Evolutionary conservation across 2,329 filamentous ascomycete species (phyloP).

Genomic region (Zalaria sp.): DNA sequence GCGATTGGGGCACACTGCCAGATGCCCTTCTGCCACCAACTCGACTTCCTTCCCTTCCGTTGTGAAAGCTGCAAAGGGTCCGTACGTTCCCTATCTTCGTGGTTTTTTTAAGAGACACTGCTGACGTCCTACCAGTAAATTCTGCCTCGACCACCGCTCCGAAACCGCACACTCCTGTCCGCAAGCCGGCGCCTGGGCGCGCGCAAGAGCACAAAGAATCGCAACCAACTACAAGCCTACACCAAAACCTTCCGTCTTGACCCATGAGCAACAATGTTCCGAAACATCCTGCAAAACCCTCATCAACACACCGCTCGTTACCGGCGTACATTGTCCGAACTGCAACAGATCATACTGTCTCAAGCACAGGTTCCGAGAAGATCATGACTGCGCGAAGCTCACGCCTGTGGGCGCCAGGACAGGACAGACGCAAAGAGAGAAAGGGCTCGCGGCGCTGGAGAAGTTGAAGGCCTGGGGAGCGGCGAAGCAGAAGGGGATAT

Average conservation of each 20-base stretch:
- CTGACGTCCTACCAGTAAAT: slow-evolving; percentile 25
- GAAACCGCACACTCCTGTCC: slow-evolving; percentile 65
- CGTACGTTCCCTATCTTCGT: slow-evolving; percentile 4
- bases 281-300: slow-evolving; percentile 52
- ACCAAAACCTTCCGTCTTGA: slow-evolving; percentile 41
- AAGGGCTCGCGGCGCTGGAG: slow-evolving; percentile 59
- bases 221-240: slow-evolving; percentile 17
- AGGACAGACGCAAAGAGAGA: slow-evolving; percentile 40
- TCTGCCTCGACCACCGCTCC: slow-evolving; percentile 85
- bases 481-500: slow-evolving; percentile 36
- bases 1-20: slow-evolving; percentile 86
- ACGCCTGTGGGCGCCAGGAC: slow-evolving; percentile 41
- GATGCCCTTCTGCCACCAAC: slow-evolving; percentile 78
- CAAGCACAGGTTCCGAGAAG: slow-evolving; percentile 61
- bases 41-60: slow-evolving; percentile 90
- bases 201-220: slow-evolving; percentile 25
- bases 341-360: slow-evolving; percentile 67
- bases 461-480: slow-evolving; percentile 69
- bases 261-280: slow-evolving; percentile 55
- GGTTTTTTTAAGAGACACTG: background rate
- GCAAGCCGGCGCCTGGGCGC: slow-evolving; percentile 47
- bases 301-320: slow-evolving; percentile 53
- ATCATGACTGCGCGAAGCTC: slow-evolving; percentile 73
- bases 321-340: slow-evolving; percentile 55
- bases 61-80: slow-evolving; percentile 71